Conservation (phyloP, 2,329 filamentous ascomycete genomes). For the Myotisia sp. region DNA sequence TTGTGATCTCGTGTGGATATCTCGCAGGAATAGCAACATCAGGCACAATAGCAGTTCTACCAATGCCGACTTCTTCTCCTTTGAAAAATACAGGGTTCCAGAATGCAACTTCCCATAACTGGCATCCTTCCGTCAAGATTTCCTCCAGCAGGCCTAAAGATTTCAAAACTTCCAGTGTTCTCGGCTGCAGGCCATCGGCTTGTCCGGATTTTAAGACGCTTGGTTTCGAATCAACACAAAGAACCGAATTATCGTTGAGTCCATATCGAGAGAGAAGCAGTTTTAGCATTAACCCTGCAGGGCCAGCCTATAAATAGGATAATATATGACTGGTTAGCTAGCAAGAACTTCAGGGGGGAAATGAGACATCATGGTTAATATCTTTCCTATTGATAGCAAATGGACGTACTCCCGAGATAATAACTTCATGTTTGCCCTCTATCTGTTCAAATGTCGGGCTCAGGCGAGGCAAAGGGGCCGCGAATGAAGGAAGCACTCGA, state of each 20-base stretch:
- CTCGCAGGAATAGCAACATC: constrained; percentile 8
- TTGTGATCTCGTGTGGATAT: constrained; percentile 54
- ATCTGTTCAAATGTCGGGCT: constrained; percentile 13
- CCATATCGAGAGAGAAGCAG: constrained; percentile 33
- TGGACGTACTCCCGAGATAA: constrained; percentile 26
- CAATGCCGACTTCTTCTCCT: constrained; percentile 15
- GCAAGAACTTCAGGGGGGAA: neutral
- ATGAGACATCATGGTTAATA: too few species aligned
- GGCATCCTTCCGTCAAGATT: constrained; percentile 43
- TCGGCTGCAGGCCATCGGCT: constrained; percentile 31
- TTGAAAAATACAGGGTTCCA: constrained; percentile 30
- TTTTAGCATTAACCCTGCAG: constrained; percentile 30
- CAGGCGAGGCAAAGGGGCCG: constrained; percentile 25
- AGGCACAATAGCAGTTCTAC: constrained; percentile 6
- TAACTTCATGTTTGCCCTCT: constrained; percentile 26
- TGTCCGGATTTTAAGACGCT: constrained; percentile 28
- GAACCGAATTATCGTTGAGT: constrained; percentile 26
- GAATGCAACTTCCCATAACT: constrained; percentile 45
- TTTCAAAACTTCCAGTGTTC: constrained; percentile 32
- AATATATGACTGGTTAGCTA: too few species aligned
- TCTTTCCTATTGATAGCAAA: too few species aligned
- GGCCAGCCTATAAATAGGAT: constrained; percentile 24
- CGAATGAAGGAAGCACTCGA: constrained; percentile 34
- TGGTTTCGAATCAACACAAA: constrained; percentile 32
- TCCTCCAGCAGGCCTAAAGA: constrained; percentile 34